Evolutionary conservation across 345 rosid genomes (phyloP).

Genomic region (Ceriops tagal): DNA sequence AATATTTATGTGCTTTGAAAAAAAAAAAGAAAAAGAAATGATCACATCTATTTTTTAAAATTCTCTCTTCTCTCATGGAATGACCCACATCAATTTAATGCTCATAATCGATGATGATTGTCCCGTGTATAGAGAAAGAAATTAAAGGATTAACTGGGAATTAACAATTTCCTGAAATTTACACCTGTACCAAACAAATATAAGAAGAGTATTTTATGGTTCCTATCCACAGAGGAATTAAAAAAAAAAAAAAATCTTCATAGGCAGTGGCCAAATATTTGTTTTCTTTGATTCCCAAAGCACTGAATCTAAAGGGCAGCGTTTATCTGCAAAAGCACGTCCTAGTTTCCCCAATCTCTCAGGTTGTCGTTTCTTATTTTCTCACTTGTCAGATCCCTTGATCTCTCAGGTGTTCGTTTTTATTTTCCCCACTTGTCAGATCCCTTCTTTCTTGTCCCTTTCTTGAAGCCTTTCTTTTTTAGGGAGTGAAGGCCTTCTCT

Average conservation of each 20-base stretch:
- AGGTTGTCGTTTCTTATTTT: slow-evolving; percentile 2
- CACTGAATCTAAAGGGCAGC: not conserved
- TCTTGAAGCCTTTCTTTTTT: slow-evolving; percentile 7
- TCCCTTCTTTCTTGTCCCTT: slow-evolving; percentile 6
- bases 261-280: not conserved
- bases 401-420: slow-evolving; percentile 4
- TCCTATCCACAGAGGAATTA: slow-evolving; percentile 1
- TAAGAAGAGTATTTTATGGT: slow-evolving; percentile 13
- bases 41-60: no score
- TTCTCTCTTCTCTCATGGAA: no score
- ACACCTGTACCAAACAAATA: slow-evolving; percentile 16
- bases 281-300: not conserved
- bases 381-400: slow-evolving; percentile 5
- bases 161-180: slow-evolving; percentile 7
- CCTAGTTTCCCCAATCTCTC: not conserved
- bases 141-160: not conserved
- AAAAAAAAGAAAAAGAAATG: no score
- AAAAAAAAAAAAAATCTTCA: no score
- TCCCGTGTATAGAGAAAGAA: no score
- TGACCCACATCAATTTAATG: no score
- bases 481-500: not conserved
- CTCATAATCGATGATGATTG: no score
- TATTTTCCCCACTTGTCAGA: slow-evolving; percentile 5
- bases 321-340: not conserved
- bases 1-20: no score